Conservation (phyloP, 345 rosid genomes). For the Combretum micranthum region DNA sequence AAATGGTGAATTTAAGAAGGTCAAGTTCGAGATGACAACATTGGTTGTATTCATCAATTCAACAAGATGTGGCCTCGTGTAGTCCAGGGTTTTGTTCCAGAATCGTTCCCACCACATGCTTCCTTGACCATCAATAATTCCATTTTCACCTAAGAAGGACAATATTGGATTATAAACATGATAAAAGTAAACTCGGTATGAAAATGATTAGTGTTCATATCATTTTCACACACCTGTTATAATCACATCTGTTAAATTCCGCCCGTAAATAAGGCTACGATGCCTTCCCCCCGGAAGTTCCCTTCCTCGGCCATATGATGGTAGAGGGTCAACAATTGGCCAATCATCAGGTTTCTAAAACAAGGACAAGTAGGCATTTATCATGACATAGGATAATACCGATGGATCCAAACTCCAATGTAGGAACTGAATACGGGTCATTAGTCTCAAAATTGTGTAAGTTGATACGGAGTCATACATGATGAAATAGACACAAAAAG, state of each 20-base stretch:
- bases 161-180: constrained; percentile 8
- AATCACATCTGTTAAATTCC: constrained; percentile 80
- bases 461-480: no score
- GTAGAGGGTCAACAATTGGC: constrained; percentile 93
- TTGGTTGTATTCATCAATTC: constrained; percentile 88
- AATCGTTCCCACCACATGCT: constrained; percentile 89
- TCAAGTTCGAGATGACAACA: constrained; percentile 73
- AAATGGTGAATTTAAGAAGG: constrained; percentile 87
- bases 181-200: constrained; percentile 3
- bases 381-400: no score
- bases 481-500: no score
- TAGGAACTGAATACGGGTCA: no score
- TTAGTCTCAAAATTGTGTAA: no score
- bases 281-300: constrained; percentile 87
- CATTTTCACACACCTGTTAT: constrained; percentile 62
- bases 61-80: constrained; percentile 90
- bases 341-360: constrained; percentile 70
- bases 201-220: background rate
- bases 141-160: constrained; percentile 66
- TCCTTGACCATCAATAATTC: constrained; percentile 96
- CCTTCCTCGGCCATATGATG: constrained; percentile 95
- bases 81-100: constrained; percentile 52
- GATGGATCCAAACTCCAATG: no score
- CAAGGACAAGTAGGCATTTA: constrained; percentile 5
- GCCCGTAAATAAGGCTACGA: constrained; percentile 86